A percentile compares a stretch with the other conserved stretches of the same genome.
Evolutionary conservation across 23 red algal species (phyloP).

Genomic region (Gracilaria vermiculophylla): DNA sequence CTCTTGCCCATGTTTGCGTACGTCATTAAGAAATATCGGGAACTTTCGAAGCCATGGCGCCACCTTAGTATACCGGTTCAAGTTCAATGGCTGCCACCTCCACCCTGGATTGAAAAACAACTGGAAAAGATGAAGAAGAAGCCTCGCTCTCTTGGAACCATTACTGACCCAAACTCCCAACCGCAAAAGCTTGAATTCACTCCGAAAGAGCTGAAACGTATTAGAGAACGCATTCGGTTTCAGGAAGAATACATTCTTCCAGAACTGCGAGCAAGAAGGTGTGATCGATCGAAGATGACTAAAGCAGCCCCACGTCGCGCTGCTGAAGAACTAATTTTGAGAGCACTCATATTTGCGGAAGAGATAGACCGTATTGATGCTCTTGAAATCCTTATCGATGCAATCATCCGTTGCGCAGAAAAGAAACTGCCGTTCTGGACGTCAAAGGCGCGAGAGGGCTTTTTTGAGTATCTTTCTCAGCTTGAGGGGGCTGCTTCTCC

Average conservation of each 20-base stretch:
- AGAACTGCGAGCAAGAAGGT: neutral
- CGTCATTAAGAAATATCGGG: constrained; percentile 6
- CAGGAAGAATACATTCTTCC: constrained; percentile 47
- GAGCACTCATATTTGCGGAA: constrained; percentile 40
- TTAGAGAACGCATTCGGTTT: constrained; percentile 18
- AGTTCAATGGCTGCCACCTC: constrained; percentile 21
- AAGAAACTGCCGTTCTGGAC: constrained; percentile 63
- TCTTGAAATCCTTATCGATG: constrained; percentile 17
- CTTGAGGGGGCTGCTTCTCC: constrained; percentile 13
- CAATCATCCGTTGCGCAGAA: constrained; percentile 36
- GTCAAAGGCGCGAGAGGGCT: constrained; percentile 9
- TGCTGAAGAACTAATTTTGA: constrained; percentile 60
- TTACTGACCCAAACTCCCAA: neutral
- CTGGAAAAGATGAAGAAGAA: constrained; percentile 17
- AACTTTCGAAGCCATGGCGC: constrained; percentile 31
- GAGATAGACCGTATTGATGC: constrained; percentile 35
- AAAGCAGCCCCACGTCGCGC: constrained; percentile 19
- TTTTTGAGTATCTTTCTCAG: constrained; percentile 48
- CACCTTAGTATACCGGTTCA: constrained; percentile 8
- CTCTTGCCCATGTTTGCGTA: constrained; percentile 4
- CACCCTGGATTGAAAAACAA: constrained; percentile 9
- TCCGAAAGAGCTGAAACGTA: constrained; percentile 25
- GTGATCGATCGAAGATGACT: neutral
- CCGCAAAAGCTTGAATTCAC: neutral
- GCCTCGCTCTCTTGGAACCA: neutral